A percentile compares a stretch with the other conserved stretches of the same genome.
Conservation (phyloP, 2,329 filamentous ascomycete genomes). For the Septoria linicola region DNA sequence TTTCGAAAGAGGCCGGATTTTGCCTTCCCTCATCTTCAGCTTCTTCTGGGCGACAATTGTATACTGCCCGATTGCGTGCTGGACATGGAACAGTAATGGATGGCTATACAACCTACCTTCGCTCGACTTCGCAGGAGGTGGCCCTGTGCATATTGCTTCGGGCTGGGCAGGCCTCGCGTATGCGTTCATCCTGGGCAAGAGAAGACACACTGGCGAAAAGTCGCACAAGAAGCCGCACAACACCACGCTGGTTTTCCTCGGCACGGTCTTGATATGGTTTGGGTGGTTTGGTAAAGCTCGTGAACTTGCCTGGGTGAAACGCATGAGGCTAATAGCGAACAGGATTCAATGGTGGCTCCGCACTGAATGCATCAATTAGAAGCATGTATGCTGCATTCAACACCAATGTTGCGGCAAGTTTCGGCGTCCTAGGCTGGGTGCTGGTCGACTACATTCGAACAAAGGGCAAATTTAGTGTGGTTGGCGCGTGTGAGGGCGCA, state of each 20-base stretch:
- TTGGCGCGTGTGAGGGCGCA: slow-evolving; percentile 58
- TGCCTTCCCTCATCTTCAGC: slow-evolving; percentile 63
- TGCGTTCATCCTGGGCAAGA: slow-evolving; percentile 62
- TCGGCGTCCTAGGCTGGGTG: slow-evolving; percentile 56
- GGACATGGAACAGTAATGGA: slow-evolving; percentile 67
- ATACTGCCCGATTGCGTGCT: slow-evolving; percentile 63
- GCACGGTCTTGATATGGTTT: slow-evolving; percentile 66
- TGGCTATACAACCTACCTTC: slow-evolving; percentile 63
- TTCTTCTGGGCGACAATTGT: slow-evolving; percentile 66
- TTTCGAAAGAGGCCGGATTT: slow-evolving; percentile 63
- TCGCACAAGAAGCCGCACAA: slow-evolving; percentile 60
- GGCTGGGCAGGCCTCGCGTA: slow-evolving; percentile 65
- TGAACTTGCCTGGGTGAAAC: not conserved
- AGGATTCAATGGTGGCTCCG: slow-evolving; percentile 57
- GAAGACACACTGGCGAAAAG: slow-evolving; percentile 51
- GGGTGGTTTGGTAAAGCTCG: slow-evolving; percentile 52
- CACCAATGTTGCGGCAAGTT: slow-evolving; percentile 57
- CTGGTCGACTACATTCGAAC: slow-evolving; percentile 54
- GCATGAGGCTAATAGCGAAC: not conserved
- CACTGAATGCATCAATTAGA: slow-evolving; percentile 54
- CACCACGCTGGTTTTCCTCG: slow-evolving; percentile 62
- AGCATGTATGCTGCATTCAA: slow-evolving; percentile 58
- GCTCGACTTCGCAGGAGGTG: slow-evolving; percentile 61
- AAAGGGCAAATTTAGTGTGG: slow-evolving; percentile 55
- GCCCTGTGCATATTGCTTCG: slow-evolving; percentile 63